Evolutionary conservation across 2,329 filamentous ascomycete species (phyloP).

Genomic region (Colletotrichum tofieldiae): DNA sequence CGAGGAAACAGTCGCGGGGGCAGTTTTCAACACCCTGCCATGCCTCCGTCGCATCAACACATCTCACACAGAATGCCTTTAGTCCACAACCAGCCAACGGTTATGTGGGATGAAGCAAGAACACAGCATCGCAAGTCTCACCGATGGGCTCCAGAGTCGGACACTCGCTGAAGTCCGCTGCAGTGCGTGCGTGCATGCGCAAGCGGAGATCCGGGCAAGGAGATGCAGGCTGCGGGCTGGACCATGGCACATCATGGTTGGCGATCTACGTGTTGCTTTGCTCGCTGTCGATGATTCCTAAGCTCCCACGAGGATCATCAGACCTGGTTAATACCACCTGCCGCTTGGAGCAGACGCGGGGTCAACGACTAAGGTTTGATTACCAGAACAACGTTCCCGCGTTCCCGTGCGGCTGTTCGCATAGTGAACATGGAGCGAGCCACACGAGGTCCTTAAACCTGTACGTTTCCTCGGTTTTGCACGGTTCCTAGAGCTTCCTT

Average conservation of each 20-base stretch:
- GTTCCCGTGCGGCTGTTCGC: constrained; percentile 3
- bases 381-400: neutral
- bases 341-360: constrained; percentile 17
- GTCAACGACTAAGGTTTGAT: constrained; percentile 18
- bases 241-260: neutral
- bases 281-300: neutral
- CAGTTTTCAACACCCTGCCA: neutral
- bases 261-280: neutral
- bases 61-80: neutral
- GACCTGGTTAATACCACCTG: constrained; percentile 9
- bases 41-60: neutral
- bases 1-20: neutral
- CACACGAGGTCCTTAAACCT: neutral
- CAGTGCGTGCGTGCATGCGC: neutral
- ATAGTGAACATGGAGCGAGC: neutral
- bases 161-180: neutral
- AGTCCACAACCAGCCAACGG: neutral
- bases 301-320: constrained; percentile 2
- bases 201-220: constrained; percentile 12
- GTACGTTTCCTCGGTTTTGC: neutral
- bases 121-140: too few species aligned
- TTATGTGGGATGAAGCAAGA: too few species aligned
- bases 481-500: neutral
- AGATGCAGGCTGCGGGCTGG: constrained; percentile 11
- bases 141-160: neutral